Evolutionary conservation across 139 green algal species (phyloP).

Genomic region (Nannochloris sp.): DNA sequence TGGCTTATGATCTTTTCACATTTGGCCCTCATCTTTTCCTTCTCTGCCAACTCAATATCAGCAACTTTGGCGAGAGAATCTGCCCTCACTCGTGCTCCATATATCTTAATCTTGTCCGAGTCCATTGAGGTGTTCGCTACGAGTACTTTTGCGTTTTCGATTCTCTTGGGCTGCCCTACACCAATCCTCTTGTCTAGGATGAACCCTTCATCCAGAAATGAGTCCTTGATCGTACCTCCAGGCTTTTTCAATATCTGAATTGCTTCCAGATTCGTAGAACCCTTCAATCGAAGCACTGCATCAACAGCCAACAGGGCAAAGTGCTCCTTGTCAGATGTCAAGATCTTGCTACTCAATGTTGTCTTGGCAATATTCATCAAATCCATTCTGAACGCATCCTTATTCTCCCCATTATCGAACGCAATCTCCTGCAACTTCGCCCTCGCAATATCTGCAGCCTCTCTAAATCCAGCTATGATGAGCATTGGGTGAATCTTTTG

Average conservation of each 20-base stretch:
- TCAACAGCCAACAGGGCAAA: conserved; percentile 96
- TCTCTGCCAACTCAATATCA: conserved; percentile 95
- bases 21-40: conserved; percentile 95
- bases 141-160: conserved; percentile 95
- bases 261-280: conserved; percentile 82
- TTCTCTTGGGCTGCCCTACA: conserved; percentile 89
- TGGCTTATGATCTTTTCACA: conserved; percentile 81
- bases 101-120: conserved; percentile 99
- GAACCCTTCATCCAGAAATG: conserved; percentile 97
- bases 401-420: conserved; percentile 38
- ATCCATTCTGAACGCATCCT: conserved; percentile 53
- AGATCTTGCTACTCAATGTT: conserved; percentile 94
- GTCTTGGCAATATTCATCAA: conserved; percentile 94
- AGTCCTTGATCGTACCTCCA: conserved; percentile 87
- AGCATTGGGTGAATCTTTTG: conserved; percentile 97
- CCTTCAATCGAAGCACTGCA: conserved; percentile 84
- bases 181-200: conserved; percentile 98
- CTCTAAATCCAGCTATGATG: conserved; percentile 90
- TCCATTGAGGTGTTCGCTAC: conserved; percentile 99
- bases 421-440: conserved; percentile 37
- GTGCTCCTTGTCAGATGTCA: conserved; percentile 66
- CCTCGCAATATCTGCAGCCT: conserved; percentile 54
- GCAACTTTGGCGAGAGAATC: conserved; percentile 86
- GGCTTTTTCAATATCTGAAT: conserved; percentile 99
- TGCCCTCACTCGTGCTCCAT: conserved; percentile 67